Evolutionary conservation across 164 flowering plant species (phyloP), one percentile per base, ranked within the genome.

Genomic region (Dillenia turbinata): DNA sequence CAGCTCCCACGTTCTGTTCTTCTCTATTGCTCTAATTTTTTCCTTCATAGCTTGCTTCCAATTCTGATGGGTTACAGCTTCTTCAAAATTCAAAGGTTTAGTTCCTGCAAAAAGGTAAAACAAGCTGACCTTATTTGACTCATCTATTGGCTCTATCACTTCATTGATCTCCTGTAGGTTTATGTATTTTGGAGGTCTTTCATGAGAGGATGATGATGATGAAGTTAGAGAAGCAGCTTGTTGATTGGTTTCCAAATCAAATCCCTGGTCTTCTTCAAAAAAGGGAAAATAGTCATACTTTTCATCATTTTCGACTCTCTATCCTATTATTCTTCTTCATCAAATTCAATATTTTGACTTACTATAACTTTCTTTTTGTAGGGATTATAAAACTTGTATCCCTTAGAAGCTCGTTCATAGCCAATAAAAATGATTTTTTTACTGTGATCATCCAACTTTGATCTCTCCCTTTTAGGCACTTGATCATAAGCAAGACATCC

Each of bases 351-450:
- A 63, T 63, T 53, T 54, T 53, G 10, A 47, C 59, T 63, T 1
- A 63, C 46, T 51, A 45, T 50, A 58, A 45, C 46, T 58, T 26
- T 66, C 7, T 33, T 33, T 33, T 26, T 7, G 0, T 33, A 33
- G 40, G 40, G 40, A 33, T 33, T 7, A 33, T 33, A 33, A 33
- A 33, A 0, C 40, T 33, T 33, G 40, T 4, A 33, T 33, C 40
- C 40, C 40, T 33, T 59, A 5, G 63, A 11, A 1, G 15, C 16
- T 44, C 10, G 1, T n/a, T 59, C 63, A 33, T 66, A 66, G n/a
- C 58, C 69, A 11, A 66, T 44, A 22, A 66, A 66, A 17, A 66
- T n/a, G 33, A 12, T 14, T 14, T 52, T 66, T 45, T 24, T 5
- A 26, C 52, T 13, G 47, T 53, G 5, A 40, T 10, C 33, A 57